These are phyloP conservation scores for Huntiella abstrusa DNA, from an alignment of 2,329 filamentous ascomycete species.

Conservation along the genomic window DNA sequence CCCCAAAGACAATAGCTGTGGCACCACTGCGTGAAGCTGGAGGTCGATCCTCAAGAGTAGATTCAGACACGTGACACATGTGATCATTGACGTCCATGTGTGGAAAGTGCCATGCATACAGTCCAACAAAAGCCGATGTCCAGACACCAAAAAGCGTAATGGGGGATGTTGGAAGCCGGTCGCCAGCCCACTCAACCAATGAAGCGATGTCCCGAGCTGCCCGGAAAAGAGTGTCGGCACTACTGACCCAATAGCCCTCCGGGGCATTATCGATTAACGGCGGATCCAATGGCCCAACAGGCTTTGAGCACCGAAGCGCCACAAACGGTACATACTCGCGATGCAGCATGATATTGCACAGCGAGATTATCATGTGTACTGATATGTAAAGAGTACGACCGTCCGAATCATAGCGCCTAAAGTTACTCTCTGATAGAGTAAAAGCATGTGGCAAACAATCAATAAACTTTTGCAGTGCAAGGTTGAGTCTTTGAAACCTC, in stretches of 20 bases:
- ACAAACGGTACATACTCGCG: conserved; percentile 16
- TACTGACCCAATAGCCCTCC: conserved; percentile 40
- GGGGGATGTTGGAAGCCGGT: conserved; percentile 47
- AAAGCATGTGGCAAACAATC: not conserved
- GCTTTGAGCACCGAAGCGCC: conserved; percentile 23
- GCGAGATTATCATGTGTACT: conserved; percentile 32
- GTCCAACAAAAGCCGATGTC: conserved; percentile 43
- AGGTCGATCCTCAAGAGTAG: conserved; percentile 1
- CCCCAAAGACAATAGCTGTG: conserved; percentile 28
- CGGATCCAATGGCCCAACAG: conserved; percentile 36
- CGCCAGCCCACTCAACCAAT: conserved; percentile 41
- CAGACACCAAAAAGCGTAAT: conserved; percentile 49
- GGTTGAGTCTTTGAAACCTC: conserved; percentile 33
- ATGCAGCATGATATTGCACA: conserved; percentile 40
- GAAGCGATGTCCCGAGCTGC: conserved; percentile 45
- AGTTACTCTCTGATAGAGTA: not conserved
- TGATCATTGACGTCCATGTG: conserved; percentile 43
- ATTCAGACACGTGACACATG: conserved; percentile 25
- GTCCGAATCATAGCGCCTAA: not conserved
- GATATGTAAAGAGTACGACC: conserved; percentile 2
- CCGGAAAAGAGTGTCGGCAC: conserved; percentile 42
- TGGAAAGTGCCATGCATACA: conserved; percentile 49
- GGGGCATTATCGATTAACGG: conserved; percentile 10
- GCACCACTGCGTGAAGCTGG: conserved; percentile 22
- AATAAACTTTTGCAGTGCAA: conserved; percentile 14